phyloP scores from a whole-genome alignment of 352 stramenopile species.

The Globisporangium ultimum region DNA sequence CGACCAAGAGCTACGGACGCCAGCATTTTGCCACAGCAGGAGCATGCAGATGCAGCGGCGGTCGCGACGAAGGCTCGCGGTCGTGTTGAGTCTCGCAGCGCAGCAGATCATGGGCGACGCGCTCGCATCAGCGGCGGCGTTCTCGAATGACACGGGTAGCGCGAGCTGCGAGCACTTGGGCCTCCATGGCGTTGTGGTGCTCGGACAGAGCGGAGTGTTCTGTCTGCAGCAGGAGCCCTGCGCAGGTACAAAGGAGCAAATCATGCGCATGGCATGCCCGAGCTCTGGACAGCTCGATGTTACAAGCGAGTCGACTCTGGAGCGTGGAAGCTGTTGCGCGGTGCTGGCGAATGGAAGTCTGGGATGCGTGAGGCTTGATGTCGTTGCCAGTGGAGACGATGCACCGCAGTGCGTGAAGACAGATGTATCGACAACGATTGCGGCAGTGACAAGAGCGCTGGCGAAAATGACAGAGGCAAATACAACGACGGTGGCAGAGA shows the following conservation, averaged over 20 bases:
- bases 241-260: slow-evolving; percentile 12
- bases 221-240: slow-evolving; percentile 35
- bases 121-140: background rate
- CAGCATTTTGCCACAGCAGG: too few species aligned
- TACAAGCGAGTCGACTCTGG: slow-evolving; percentile 12
- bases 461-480: too few species aligned
- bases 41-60: too few species aligned
- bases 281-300: slow-evolving; percentile 15
- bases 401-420: slow-evolving; percentile 12
- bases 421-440: too few species aligned
- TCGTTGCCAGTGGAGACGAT: too few species aligned
- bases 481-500: too few species aligned
- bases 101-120: too few species aligned
- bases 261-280: slow-evolving; percentile 28
- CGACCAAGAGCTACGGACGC: too few species aligned
- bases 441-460: too few species aligned
- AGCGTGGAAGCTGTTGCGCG: slow-evolving; percentile 42
- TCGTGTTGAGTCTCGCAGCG: too few species aligned
- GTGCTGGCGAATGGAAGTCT: slow-evolving; percentile 22
- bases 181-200: slow-evolving; percentile 26
- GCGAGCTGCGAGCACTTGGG: slow-evolving; percentile 10
- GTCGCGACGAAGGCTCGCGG: too few species aligned
- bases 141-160: slow-evolving; percentile 1
- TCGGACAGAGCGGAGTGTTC: slow-evolving; percentile 29
- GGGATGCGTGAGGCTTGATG: slow-evolving; percentile 27